Base-by-base conservation (phyloP, 2,329 filamentous ascomycete genomes). In the Colletotrichum higginsianum region DNA sequence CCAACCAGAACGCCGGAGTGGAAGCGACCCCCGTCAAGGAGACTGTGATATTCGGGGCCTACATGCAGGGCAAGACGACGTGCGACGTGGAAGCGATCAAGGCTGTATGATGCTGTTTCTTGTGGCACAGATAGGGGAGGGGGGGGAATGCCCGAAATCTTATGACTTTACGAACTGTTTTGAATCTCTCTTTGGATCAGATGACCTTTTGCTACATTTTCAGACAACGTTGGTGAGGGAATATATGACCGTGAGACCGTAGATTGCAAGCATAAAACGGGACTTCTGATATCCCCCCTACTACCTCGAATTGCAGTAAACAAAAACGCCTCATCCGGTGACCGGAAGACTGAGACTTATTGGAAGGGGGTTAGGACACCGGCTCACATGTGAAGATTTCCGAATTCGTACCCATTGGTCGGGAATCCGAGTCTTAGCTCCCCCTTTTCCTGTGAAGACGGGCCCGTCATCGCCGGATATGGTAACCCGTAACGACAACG, bases 1-100 rank as follows among this genome's bases (percentile, higher is more conserved):
- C n/a, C 44, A 42, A 16, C 55, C 35, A 21, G 35, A 21, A n/a
- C 7, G 12, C 30, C 30, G 18, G 6, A 8, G n/a, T n/a, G 15
- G 58, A 61, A 7, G 3, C 30, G 6, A 38, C 12, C 4, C 58
- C 44, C 26, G 21, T n/a, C n/a, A 50, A 61, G 23, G 44, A 40
- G 13, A 35, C 58, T 2, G 58, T 23, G 46, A 63, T 64, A 6
- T 68, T 68, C 13, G 66, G 66, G 16, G 52, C 58, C 5, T 68
- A 64, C 23, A 56, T 68, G 66, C 21, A 56, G 50, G 66, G 66
- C 1, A 68, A 68, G 40, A 68, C 66, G 35, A 68, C 66, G 50
- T 44, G 21, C 16, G 35, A 57, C 3, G 56, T 61, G 38, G 49
- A 42, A 21, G 61, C 61, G 5, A 8, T 15, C 38, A 66, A n/a